These are phyloP conservation scores for Plantago ovata DNA, from an alignment of 257 asterid species.

Conservation along the genomic window DNA sequence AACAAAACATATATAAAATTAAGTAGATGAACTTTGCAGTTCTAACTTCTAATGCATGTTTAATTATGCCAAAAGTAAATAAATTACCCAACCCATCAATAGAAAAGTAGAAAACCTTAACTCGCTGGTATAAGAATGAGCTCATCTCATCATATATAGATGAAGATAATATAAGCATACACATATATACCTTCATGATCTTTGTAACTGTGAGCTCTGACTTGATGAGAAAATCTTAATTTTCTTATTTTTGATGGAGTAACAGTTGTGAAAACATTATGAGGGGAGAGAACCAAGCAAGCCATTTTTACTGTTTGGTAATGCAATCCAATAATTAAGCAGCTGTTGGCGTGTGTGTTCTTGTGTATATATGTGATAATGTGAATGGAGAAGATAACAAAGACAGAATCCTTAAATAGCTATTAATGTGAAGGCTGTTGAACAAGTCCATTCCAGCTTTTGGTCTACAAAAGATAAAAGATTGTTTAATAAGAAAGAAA, in stretches of 20 bases:
- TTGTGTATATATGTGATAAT: not conserved
- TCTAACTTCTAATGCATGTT: too few relatives aligned
- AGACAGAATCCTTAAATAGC: not conserved
- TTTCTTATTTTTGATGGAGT: conserved; percentile 17
- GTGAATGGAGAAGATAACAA: not conserved
- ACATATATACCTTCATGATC: conserved; percentile 32
- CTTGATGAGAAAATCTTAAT: conserved; percentile 17
- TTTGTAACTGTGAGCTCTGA: conserved; percentile 34
- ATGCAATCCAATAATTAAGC: not conserved
- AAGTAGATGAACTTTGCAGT: too few relatives aligned
- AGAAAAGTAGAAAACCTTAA: too few relatives aligned
- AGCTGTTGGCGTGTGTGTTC: too few relatives aligned
- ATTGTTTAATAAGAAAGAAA: not conserved
- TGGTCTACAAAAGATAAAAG: not conserved
- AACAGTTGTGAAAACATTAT: conserved; percentile 4
- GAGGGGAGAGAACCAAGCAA: conserved; percentile 1
- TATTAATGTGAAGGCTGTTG: not conserved
- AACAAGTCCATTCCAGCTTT: not conserved
- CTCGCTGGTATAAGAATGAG: too few relatives aligned
- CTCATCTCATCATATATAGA: too few relatives aligned
- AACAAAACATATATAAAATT: too few relatives aligned
- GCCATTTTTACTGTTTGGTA: conserved; percentile 18
- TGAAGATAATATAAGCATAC: too few relatives aligned
- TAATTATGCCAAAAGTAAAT: too few relatives aligned
- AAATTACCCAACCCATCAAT: too few relatives aligned